Evolutionary conservation across 176 grass and related monocot species (phyloP), one percentile per base, ranked within the genome.

Genomic region (Bonia amplexicaulis): DNA sequence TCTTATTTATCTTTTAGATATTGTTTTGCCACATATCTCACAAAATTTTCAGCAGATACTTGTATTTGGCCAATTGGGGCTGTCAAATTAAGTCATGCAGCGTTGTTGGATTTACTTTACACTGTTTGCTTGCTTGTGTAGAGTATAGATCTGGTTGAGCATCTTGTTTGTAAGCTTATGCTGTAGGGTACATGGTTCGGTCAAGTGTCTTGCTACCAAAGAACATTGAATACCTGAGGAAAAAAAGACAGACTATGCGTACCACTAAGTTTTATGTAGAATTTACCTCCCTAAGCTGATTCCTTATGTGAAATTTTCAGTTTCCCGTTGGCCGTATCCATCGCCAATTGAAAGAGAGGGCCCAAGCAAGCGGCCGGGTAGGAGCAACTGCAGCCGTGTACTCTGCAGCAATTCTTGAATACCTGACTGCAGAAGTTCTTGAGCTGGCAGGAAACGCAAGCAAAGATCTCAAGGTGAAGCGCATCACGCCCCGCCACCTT

Each of bases 381-480:
- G 91, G 82, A 54, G 88, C 91, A 48, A 93, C 82, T 9, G 91
- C 78, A 5, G 91, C 88, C 29, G 88, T 93, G 55, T 91, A 93
- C 74, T 49, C 85, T 2, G 88, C 88, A 15, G 88, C 91, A 3
- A 84, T 93, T 62, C 68, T 93, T 10, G 88, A 93, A 73, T 91
- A 90, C 72, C 73, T 93, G 41, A 88, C 85, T 3, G 88, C 88
- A 0, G 91, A 93, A 84, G 73, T 93, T 31, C 76, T 91, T 25
- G 91, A 93, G 82, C 91, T 93, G 75, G 85, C 88, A 8, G 88
- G 88, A 48, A 93, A 93, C 33, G 92, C 85, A 3, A 82, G 85
- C 88, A 93, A 90, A 46, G 91, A 90, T 70, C 88, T 93, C 62
- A 93, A 93, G 67, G 77, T 90, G 55, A 93, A 93, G 85, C 88